Conservation (phyloP, 1,284 basidiomycete species). For the Hemileia vastatrix region DNA sequence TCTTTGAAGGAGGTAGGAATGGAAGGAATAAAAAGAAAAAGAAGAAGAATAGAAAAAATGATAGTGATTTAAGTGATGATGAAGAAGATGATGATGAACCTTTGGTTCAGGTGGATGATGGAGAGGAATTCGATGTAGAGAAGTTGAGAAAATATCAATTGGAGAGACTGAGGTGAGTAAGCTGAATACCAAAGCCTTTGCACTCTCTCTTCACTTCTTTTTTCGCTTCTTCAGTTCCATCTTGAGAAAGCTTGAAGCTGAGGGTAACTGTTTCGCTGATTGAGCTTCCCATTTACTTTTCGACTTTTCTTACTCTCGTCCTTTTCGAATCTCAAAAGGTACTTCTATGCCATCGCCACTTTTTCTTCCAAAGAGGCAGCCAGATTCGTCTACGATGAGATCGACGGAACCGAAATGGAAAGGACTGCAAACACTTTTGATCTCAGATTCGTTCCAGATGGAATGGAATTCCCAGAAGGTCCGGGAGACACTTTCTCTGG, state of each 20-base stretch:
- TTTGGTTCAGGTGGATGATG: slow-evolving; percentile 39
- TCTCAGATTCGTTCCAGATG: slow-evolving; percentile 49
- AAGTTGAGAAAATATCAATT: slow-evolving; percentile 85
- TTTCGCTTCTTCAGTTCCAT: not conserved
- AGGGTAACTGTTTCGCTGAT: not conserved
- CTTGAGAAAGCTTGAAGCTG: not conserved
- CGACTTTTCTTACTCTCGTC: not conserved
- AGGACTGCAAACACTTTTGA: slow-evolving; percentile 95
- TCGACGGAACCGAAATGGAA: slow-evolving; percentile 92
- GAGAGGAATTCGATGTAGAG: slow-evolving; percentile 58
- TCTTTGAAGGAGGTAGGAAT: slow-evolving; percentile 48
- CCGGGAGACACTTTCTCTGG: no score
- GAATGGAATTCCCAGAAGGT: not conserved
- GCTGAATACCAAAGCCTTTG: no score
- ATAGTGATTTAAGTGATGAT: slow-evolving; percentile 31
- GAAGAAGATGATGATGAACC: slow-evolving; percentile 48
- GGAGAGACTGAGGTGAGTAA: slow-evolving; percentile 69
- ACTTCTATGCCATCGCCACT: slow-evolving; percentile 91
- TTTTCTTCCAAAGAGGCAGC: slow-evolving; percentile 74
- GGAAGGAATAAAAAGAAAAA: slow-evolving; percentile 42
- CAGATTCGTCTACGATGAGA: slow-evolving; percentile 68
- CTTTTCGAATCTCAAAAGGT: slow-evolving; percentile 52
- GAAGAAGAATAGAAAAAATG: slow-evolving; percentile 35
- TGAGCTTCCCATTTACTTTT: no score
- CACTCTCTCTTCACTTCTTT: not conserved